Percentiles rank a stretch among this genome's conserved stretches.
Conservation (phyloP, 1,139 yeast genomes). For the Pneumocystis sp. region DNA sequence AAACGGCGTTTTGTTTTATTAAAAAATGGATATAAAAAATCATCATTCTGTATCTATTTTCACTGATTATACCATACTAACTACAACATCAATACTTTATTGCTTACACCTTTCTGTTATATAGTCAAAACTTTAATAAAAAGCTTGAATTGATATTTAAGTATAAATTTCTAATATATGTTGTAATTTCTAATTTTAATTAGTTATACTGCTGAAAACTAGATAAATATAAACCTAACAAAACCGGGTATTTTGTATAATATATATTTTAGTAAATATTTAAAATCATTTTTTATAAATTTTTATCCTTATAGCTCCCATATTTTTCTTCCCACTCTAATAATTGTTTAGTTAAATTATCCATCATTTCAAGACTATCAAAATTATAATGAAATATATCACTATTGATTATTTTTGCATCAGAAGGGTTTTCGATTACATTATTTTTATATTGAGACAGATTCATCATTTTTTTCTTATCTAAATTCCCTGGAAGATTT, state of each 20-base stretch:
- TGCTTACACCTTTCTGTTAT: neutral
- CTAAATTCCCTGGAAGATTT: neutral
- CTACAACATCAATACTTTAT: neutral
- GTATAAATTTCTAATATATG: neutral
- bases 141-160: neutral
- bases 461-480: neutral
- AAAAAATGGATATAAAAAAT: neutral
- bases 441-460: neutral
- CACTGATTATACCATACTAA: neutral
- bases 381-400: conserved; percentile 35
- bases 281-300: neutral
- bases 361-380: conserved; percentile 51
- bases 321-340: conserved; percentile 64
- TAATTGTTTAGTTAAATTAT: conserved; percentile 50
- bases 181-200: neutral
- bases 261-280: neutral
- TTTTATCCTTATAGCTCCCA: conserved; percentile 27
- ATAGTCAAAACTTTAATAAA: neutral
- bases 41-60: neutral
- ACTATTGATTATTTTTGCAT: conserved; percentile 19
- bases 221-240: neutral
- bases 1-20: neutral
- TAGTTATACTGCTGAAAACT: neutral
- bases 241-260: neutral
- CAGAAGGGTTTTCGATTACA: neutral